Evolutionary conservation across 108 stramenopile genomes (phyloP), one percentile per base, ranked within the genome.

Genomic region (Pseudonitzschia multiseries): DNA sequence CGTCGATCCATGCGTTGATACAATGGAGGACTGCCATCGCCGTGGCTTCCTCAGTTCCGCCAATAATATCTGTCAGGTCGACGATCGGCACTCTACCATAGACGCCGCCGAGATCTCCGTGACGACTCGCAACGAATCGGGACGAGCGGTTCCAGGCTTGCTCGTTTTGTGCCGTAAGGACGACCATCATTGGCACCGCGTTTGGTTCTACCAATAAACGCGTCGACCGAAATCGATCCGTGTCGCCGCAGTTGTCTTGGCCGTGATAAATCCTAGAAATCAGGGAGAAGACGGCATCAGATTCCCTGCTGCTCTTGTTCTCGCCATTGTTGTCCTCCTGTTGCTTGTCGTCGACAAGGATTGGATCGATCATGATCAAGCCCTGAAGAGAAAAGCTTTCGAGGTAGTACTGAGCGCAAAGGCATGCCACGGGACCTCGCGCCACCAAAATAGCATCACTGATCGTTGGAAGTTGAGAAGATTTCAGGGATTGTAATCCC

Each of bases 311-410:
- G 8, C 0, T 36, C 0, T 54, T n/a, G n/a, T n/a, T n/a, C n/a
- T n/a, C n/a, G n/a, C n/a, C 74, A 28, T 56, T 54, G 13, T 9
- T 15, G 48, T 54, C 51, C 15, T 56, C 74, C 10, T 21, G 14
- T 9, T 21, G 14, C 14, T 53, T 33, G 42, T 69, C 27, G 53
- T 76, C 64, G 28, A 84, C 51, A 17, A 52, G 57, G 26, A 86
- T 59, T 24, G 86, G 86, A 78, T 87, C 86, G 9, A 87, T 79
- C 79, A 87, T 71, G 46, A 87, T 69, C 31, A 87, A 60, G 33
- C 86, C 86, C 42, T 67, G 33, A 24, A 87, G 65, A 24, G 83
- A 72, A 33, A 78, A 68, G 53, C 79, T 80, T 70, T 87, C 86
- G 59, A 87, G 69, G 40, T 87, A 84, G 42, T 75, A 78, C 27